Evolutionary conservation across 169 alveolate genomes (phyloP), one percentile per base, ranked within the genome.

Genomic region (Plasmodium billcollinsi): DNA sequence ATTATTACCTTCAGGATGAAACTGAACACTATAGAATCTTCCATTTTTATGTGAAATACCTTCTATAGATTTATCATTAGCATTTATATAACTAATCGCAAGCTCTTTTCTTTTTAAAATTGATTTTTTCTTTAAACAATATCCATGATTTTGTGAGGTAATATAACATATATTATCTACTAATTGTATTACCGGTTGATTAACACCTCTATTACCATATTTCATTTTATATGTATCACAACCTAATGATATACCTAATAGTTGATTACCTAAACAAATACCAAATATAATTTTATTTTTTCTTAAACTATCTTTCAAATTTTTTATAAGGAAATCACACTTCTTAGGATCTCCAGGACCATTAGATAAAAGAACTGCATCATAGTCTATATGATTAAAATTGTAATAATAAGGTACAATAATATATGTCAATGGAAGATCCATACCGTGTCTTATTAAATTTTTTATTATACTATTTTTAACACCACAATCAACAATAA

Each of bases 261-360:
- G 78, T 90, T 95, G 97, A 90, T 96, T 95, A 4, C 98, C 98
- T 86, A 96, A 88, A 45, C 97, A 95, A 12, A 96, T 95, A 67
- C 98, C 98, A 69, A 96, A 95, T 45, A 96, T 94, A 20, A 97
- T 96, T 43, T 66, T 86, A 29, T 74, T 73, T 54, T 95, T 90
- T 67, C 83, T 88, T 91, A 94, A 74, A n/a, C 94, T 92, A 33
- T 67, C 54, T 76, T 74, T 72, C 33, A 96, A 50, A 56, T 88
- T 86, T 18, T 88, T 91, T 56, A 96, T 94, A 11, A 96, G 91
- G 62, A 18, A 73, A 26, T 65, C 83, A 65, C 95, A 94, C 76
- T 71, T 61, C 33, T 73, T 73, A 3, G 98, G 98, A 65, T 96
- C 95, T 4, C 98, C 98, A 5, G 98, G 98, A 14, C 98, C 98